Evolutionary conservation across 495 filamentous ascomycete genomes (phyloP), one percentile per base, ranked within the genome.

Genomic region (Hypomontagnella monticulosa): DNA sequence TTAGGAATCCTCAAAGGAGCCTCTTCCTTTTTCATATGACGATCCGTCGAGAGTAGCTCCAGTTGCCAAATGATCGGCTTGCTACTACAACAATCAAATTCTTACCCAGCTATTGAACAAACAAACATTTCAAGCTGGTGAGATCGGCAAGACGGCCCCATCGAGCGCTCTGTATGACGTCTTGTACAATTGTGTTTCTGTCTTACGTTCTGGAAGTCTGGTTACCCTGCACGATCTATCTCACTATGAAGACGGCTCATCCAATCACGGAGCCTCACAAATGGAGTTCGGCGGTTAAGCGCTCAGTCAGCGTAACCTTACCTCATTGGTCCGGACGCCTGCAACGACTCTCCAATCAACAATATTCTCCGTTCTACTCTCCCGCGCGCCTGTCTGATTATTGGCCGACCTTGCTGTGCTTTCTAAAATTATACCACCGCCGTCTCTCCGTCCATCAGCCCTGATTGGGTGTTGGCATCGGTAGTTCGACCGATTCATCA

Each of bases 241-340:
- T 59, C 68, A 59, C 49, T 50, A 44, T 57, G 61, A 64, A 61
- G 50, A n/a, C 16, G 19, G 50, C 38, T 61, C 30, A 19, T 48
- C 71, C 71, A 73, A 71, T 73, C 68, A 68, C 50, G 67, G 67
- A 62, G 33, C 32, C 46, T 71, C 67, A 60, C 60, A 60, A 61
- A 53, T 57, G 51, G 57, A 56, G 43, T 40, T 63, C 56, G 63
- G 64, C 57, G 48, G 55, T 51, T 74, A 74, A 74, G 71, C 71
- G 71, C 71, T 57, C 71, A 67, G 59, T 55, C 57, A 61, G 66
- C 67, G 56, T 52, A 57, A 59, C 33, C 36, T 47, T 41, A 36
- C 23, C 48, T 54, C 34, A 72, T 72, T 71, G 67, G 71, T 50
- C 52, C 54, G 33, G 49, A 37, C 37, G 48, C 32, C 44, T 62